phyloP scores from a whole-genome alignment of 192 early-diverging fungal genomes.

The Powellomyces hirtus region DNA sequence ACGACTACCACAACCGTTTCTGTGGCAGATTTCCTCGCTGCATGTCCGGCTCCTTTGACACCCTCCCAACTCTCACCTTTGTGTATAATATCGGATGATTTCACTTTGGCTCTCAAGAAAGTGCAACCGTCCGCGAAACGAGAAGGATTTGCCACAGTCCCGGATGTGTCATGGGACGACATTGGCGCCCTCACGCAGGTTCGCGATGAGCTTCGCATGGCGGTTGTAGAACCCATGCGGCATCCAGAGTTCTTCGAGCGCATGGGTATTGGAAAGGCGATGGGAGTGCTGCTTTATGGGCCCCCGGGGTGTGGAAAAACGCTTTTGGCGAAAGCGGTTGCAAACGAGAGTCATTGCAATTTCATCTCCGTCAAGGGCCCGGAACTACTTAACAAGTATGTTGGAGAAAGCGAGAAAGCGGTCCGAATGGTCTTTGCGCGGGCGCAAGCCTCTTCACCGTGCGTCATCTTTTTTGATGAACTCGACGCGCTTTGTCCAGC shows the following conservation, averaged over 20 bases:
- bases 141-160: constrained; percentile 98
- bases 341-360: constrained; percentile 95
- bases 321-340: constrained; percentile 94
- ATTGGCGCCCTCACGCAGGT: constrained; percentile 86
- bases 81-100: constrained; percentile 81
- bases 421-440: constrained; percentile 94
- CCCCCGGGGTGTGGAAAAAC: constrained; percentile 99
- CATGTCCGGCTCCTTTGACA: constrained; percentile 72
- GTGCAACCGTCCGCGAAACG: constrained; percentile 97
- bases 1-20: constrained; percentile 22
- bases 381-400: constrained; percentile 97
- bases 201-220: constrained; percentile 91
- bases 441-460: constrained; percentile 88
- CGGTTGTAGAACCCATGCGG: constrained; percentile 93
- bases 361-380: constrained; percentile 99
- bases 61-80: constrained; percentile 79
- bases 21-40: constrained; percentile 71
- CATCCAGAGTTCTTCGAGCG: constrained; percentile 81
- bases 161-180: constrained; percentile 93
- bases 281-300: constrained; percentile 94
- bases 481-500: constrained; percentile 88
- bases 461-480: constrained; percentile 98
- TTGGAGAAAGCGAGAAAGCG: constrained; percentile 96
- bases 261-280: constrained; percentile 87
- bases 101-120: constrained; percentile 76